These are phyloP conservation scores for Bruguiera parviflora DNA, from an alignment of 345 rosid species.

Conservation along the genomic window DNA sequence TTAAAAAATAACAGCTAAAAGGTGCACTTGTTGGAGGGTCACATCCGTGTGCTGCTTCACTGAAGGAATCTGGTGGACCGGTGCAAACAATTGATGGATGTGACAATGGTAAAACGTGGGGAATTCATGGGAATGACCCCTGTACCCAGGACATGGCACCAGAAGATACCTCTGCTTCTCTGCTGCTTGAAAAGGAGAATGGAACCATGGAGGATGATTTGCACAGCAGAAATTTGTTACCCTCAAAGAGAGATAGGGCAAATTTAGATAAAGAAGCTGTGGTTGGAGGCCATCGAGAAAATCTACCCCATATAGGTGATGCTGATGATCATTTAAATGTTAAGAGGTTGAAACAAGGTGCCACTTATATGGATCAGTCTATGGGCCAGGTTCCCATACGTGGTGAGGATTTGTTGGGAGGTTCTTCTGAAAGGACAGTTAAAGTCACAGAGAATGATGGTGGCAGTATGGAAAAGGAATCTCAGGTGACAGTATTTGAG, in stretches of 20 bases:
- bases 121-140: constrained; percentile 12
- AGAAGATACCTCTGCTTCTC: constrained; percentile 16
- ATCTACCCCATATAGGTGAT: constrained; percentile 3
- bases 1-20: constrained; percentile 41
- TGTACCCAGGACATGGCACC: constrained; percentile 13
- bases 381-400: not conserved
- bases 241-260: constrained; percentile 31
- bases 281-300: constrained; percentile 9
- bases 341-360: constrained; percentile 37
- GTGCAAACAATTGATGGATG: constrained; percentile 9
- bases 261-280: constrained; percentile 18
- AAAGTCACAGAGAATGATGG: constrained; percentile 12
- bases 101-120: constrained; percentile 6
- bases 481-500: constrained; percentile 17
- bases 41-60: constrained; percentile 27
- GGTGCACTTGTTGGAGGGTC: constrained; percentile 33
- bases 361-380: constrained; percentile 6
- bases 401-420: constrained; percentile 10
- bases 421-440: constrained; percentile 7
- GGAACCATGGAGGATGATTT: constrained; percentile 12
- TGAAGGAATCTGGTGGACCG: constrained; percentile 37
- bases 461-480: constrained; percentile 13
- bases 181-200: constrained; percentile 18
- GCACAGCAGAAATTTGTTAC: constrained; percentile 5
- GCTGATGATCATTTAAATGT: constrained; percentile 16